Evolutionary conservation across 352 stramenopile genomes (phyloP), one percentile per base, ranked within the genome.

Genomic region (Phytophthora aleatoria): DNA sequence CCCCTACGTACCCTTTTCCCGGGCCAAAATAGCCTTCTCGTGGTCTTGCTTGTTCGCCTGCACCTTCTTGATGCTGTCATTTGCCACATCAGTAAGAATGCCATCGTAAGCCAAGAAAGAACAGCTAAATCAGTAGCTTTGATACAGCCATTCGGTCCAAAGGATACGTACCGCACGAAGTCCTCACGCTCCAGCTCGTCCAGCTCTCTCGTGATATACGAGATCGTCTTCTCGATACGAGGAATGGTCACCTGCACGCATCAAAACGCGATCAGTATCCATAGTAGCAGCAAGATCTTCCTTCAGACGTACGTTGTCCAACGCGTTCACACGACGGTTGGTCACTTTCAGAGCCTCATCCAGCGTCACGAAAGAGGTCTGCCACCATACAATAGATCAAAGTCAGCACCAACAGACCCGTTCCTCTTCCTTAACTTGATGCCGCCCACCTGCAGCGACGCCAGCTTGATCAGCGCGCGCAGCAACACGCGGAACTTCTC

Each of bases 121-220:
- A 8, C 28, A 33, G 3, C 28, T 33, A 33, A 33, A 8, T 4
- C 28, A 33, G 7, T 33, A 33, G 28, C 7, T 33, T 33, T 20
- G 20, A 20, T 20, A 20, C 20, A 20, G 28, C 7, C 28, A 33
- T 4, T 41, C 35, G 0, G 12, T 49, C 20, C 10, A 36, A 28
- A 39, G 27, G 12, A 24, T 20, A 76, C 76, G 11, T 55, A 94
- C 82, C 85, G 81, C 48, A 94, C 85, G 36, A 97, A 97, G 59
- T 98, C 95, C 76, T 99, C 98, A 81, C 98, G 92, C 79, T 99
- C 97, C 52, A 99, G 85, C 75, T 99, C 97, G 79, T 99, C 97
- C 33, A 99, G 82, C 71, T 99, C 97, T 68, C 95, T 82, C 45
- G 88, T 86, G 73, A 99, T 99, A 83, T 99, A 99, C 67, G 89